phyloP scores from a whole-genome alignment of 768 basidiomycete genomes.

The Clathrus columnatus region DNA sequence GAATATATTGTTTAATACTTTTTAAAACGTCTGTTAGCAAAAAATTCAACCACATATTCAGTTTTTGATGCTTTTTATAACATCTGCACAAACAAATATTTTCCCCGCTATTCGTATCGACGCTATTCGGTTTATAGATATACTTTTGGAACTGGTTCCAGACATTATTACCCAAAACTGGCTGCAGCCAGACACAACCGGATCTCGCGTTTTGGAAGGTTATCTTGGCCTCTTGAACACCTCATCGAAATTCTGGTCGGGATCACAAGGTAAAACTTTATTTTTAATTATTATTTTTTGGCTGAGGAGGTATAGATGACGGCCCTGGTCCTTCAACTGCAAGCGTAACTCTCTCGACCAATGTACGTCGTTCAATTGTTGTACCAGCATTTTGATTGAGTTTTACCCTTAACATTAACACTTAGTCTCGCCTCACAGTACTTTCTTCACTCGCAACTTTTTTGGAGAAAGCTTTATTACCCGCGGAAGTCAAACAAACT shows the following conservation, averaged over 20 bases:
- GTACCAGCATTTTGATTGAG: no score
- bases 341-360: conserved; percentile 32
- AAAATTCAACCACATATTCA: conserved; percentile 67
- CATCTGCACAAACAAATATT: conserved; percentile 89
- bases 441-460: conserved; percentile 65
- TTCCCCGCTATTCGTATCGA: conserved; percentile 93
- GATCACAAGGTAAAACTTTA: conserved; percentile 1
- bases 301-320: conserved; percentile 17
- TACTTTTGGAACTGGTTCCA: conserved; percentile 67
- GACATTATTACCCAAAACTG: conserved; percentile 59
- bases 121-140: conserved; percentile 69
- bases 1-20: neutral
- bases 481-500: conserved; percentile 13
- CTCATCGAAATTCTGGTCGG: conserved; percentile 48
- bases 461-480: conserved; percentile 37
- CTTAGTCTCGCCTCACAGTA: conserved; percentile 73
- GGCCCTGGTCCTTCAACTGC: conserved; percentile 40
- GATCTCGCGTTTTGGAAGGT: conserved; percentile 62
- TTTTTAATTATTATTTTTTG: conserved; percentile 1
- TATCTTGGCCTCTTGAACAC: conserved; percentile 73
- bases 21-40: conserved; percentile 34
- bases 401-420: no score
- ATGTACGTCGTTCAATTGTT: conserved; percentile 39
- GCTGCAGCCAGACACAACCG: conserved; percentile 34
- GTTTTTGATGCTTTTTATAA: conserved; percentile 71